These are phyloP conservation scores for Aristolochia californica DNA, from an alignment of 164 flowering plant species.

Conservation along the genomic window DNA sequence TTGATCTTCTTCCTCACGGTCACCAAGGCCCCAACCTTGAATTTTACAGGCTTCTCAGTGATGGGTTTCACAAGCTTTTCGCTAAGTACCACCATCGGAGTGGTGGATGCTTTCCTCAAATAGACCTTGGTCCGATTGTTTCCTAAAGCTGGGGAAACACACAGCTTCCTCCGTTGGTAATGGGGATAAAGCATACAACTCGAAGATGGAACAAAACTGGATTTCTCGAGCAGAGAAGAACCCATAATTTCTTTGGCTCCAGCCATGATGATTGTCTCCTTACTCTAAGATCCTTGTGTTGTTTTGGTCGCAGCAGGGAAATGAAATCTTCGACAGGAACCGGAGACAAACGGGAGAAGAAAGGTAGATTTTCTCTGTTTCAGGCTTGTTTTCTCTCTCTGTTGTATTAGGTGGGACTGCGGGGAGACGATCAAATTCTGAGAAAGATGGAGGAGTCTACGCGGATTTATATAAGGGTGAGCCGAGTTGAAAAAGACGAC, in stretches of 20 bases:
- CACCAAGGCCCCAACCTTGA: constrained; percentile 74
- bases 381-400: not conserved
- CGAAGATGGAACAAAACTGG: constrained; percentile 29
- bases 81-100: constrained; percentile 52
- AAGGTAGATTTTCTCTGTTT: not conserved
- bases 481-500: not conserved
- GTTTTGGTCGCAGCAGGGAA: not conserved
- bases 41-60: constrained; percentile 43
- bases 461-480: constrained; percentile 2
- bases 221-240: constrained; percentile 26
- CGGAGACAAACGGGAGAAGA: not conserved
- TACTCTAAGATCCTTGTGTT: not conserved
- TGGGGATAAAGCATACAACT: constrained; percentile 12
- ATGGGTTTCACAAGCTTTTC: constrained; percentile 36
- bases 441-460: too few species aligned
- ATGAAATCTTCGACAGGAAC: not conserved
- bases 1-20: constrained; percentile 77
- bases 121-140: constrained; percentile 9
- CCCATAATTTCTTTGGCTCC: constrained; percentile 51
- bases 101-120: constrained; percentile 12
- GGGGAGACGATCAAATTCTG: too few species aligned
- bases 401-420: not conserved
- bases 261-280: not conserved
- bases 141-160: constrained; percentile 16
- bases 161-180: constrained; percentile 15